Conservation (phyloP, 345 rosid species). For the Eucalyptus erythrocorys region DNA sequence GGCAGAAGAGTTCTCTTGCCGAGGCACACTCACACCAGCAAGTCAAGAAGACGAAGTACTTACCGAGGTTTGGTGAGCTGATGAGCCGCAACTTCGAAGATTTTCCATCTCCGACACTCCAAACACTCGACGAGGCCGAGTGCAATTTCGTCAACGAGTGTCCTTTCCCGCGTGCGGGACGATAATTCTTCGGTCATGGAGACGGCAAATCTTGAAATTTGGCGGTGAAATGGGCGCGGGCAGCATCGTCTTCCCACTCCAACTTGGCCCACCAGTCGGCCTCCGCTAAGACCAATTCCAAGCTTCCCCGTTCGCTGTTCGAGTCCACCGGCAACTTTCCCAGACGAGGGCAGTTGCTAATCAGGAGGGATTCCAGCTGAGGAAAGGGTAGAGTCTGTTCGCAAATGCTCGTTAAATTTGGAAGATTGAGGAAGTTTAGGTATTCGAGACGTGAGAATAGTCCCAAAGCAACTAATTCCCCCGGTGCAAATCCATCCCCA, state of each 20-base stretch:
- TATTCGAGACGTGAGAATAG: accelerated
- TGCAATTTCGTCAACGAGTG: neutral
- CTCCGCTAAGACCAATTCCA: accelerated
- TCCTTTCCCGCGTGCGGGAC: neutral
- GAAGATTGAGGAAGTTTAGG: accelerated
- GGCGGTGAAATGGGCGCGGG: neutral
- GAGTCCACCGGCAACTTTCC: neutral
- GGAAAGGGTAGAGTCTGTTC: neutral
- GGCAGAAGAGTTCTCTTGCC: neutral
- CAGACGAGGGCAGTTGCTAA: accelerated
- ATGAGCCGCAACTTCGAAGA: neutral
- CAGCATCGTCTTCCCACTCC: neutral
- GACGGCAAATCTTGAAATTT: accelerated
- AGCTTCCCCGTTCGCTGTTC: neutral
- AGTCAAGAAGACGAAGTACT: neutral
- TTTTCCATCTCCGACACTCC: neutral
- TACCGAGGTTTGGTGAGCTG: neutral
- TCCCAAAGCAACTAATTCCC: neutral
- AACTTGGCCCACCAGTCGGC: neutral
- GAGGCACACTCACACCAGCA: neutral
- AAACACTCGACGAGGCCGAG: neutral
- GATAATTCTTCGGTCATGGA: neutral
- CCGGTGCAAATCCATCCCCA: accelerated
- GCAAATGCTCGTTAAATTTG: neutral
- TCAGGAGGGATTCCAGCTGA: accelerated